Percentiles rank a stretch among this genome's conserved stretches.
Evolutionary conservation across 148 eudicot species (phyloP).

Genomic region (Fagopyrum esculentum): DNA sequence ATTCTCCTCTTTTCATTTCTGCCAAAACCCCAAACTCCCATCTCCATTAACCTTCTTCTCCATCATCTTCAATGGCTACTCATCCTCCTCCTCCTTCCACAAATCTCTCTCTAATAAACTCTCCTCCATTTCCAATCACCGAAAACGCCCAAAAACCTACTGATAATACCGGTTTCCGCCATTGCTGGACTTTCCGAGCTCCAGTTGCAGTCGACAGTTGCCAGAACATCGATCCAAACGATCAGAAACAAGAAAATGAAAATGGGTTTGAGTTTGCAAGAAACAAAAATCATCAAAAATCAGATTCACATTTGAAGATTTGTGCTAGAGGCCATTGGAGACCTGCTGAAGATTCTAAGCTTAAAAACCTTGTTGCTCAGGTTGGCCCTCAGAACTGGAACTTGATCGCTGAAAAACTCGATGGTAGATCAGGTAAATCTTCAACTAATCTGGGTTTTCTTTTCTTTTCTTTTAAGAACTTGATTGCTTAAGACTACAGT

Average conservation of each 20-base stretch:
- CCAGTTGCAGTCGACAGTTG: not conserved
- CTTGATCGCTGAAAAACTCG: constrained; percentile 54
- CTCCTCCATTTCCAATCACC: not conserved
- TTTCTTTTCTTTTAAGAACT: too few relatives aligned
- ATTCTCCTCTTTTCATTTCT: not conserved
- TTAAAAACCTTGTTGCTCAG: constrained; percentile 49
- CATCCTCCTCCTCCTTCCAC: not conserved
- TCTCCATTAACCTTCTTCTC: not conserved
- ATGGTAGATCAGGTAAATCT: constrained; percentile 56
- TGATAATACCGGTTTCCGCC: not conserved
- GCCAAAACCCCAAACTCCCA: not conserved
- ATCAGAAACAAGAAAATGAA: too few relatives aligned
- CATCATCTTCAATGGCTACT: not conserved
- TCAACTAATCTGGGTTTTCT: not conserved
- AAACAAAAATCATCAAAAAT: not conserved
- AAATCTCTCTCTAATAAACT: not conserved
- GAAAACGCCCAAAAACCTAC: not conserved
- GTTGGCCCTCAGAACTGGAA: constrained; percentile 80
- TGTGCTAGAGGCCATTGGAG: constrained; percentile 77
- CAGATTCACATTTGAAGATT: constrained; percentile 21
- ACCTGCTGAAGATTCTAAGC: constrained; percentile 61
- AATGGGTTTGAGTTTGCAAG: not conserved
- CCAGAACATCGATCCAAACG: not conserved
- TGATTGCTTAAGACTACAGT: too few relatives aligned
- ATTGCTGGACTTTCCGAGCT: constrained; percentile 1